Conservation (phyloP, 768 basidiomycete species). For the Leccinum imitatum region DNA sequence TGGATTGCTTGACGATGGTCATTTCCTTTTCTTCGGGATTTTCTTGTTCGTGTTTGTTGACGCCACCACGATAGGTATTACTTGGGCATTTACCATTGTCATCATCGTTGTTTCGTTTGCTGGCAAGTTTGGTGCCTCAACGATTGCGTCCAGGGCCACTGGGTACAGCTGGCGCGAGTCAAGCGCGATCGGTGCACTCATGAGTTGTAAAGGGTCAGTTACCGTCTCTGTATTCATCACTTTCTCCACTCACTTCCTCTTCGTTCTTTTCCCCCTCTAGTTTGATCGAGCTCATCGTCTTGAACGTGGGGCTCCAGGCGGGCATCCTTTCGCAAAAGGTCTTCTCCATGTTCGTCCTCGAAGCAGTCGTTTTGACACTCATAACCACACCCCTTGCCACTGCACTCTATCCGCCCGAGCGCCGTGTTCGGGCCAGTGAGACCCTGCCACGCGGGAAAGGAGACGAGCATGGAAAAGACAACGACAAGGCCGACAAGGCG, state of each 20-base stretch:
- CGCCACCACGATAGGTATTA: slow-evolving; percentile 47
- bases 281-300: slow-evolving; percentile 90
- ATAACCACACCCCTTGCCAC: slow-evolving; percentile 79
- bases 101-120: slow-evolving; percentile 76
- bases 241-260: slow-evolving; percentile 1
- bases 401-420: slow-evolving; percentile 61
- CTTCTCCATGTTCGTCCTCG: slow-evolving; percentile 95
- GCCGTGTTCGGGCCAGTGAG: slow-evolving; percentile 46
- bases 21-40: slow-evolving; percentile 2
- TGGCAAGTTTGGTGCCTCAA: slow-evolving; percentile 92
- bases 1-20: slow-evolving; percentile 76
- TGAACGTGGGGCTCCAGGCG: slow-evolving; percentile 88
- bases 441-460: slow-evolving; percentile 19
- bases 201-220: slow-evolving; percentile 90
- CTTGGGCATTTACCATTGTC: slow-evolving; percentile 86
- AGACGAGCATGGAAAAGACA: slow-evolving; percentile 30
- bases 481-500: slow-evolving; percentile 3
- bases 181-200: slow-evolving; percentile 82
- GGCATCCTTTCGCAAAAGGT: slow-evolving; percentile 73
- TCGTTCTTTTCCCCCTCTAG: slow-evolving; percentile 36
- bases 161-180: slow-evolving; percentile 82
- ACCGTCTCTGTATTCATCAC: background rate
- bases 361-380: slow-evolving; percentile 79
- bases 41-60: background rate
- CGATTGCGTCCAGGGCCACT: slow-evolving; percentile 59